Percentiles rank a stretch among this genome's conserved stretches.
Evolutionary conservation across 345 rosid species (phyloP).

Genomic region (Salix dunnii): DNA sequence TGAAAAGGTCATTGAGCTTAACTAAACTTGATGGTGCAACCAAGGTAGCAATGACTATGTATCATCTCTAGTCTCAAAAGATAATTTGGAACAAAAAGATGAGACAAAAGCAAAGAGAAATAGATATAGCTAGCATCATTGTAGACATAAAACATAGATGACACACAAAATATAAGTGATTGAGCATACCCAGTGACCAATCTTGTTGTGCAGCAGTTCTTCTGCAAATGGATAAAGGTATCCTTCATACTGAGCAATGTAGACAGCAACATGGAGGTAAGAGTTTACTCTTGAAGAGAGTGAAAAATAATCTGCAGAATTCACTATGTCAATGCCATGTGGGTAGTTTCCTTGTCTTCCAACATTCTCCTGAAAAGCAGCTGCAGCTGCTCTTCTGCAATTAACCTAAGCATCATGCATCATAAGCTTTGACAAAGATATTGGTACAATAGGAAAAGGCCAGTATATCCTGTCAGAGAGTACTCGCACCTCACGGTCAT

Average conservation of each 20-base stretch:
- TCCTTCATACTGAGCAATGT: constrained; percentile 75
- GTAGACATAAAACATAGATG: not conserved
- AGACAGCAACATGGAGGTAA: constrained; percentile 77
- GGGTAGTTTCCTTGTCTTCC: constrained; percentile 98
- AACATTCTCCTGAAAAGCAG: constrained; percentile 98
- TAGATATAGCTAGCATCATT: not conserved
- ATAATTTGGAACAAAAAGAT: not conserved
- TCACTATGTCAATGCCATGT: constrained; percentile 97
- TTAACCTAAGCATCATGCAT: constrained; percentile 57
- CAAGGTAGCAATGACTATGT: not conserved
- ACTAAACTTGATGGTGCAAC: not conserved
- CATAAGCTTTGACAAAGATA: constrained; percentile 7
- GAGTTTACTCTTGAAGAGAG: constrained; percentile 86
- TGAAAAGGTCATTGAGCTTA: no score
- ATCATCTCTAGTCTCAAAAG: not conserved
- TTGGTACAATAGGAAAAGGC: no score
- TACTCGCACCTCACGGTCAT: constrained; percentile 82
- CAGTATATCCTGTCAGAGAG: constrained; percentile 12
- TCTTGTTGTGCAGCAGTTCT: constrained; percentile 76
- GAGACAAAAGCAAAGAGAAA: not conserved
- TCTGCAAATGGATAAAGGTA: constrained; percentile 86
- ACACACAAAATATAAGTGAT: constrained; percentile 5
- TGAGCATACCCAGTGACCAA: constrained; percentile 88
- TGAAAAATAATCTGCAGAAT: constrained; percentile 89
- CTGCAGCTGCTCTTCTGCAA: constrained; percentile 98